Evolutionary conservation across 352 stramenopile species (phyloP).

Genomic region (Globisporangium okanoganense): DNA sequence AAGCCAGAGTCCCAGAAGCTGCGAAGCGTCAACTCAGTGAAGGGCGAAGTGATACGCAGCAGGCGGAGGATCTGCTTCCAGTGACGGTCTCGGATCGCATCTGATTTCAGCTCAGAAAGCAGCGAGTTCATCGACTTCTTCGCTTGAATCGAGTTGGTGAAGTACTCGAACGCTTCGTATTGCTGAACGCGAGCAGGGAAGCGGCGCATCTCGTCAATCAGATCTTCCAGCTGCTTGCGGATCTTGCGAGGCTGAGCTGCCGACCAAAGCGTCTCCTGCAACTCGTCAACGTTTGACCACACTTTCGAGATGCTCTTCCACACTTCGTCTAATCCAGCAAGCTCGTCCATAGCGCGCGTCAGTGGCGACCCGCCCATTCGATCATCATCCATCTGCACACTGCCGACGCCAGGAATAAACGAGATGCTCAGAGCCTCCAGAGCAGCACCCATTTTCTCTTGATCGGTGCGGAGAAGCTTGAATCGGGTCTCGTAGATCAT

Average conservation of each 20-base stretch:
- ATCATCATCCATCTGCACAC: conserved; percentile 66
- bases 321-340: conserved; percentile 96
- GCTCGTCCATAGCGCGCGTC: conserved; percentile 85
- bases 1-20: conserved; percentile 97
- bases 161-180: conserved; percentile 97
- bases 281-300: conserved; percentile 81
- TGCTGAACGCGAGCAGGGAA: conserved; percentile 96
- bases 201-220: conserved; percentile 95
- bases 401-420: conserved; percentile 38
- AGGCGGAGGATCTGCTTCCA: conserved; percentile 97
- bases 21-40: conserved; percentile 95
- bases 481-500: conserved; percentile 84
- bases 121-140: conserved; percentile 94
- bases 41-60: conserved; percentile 90
- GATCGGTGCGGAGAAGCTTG: conserved; percentile 85
- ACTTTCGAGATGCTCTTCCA: conserved; percentile 94
- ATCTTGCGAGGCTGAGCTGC: conserved; percentile 94
- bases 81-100: conserved; percentile 98
- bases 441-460: conserved; percentile 93
- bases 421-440: conserved; percentile 95
- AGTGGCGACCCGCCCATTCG: conserved; percentile 69
- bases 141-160: conserved; percentile 91
- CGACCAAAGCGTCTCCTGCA: conserved; percentile 95
- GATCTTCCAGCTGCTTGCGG: conserved; percentile 94
- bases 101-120: conserved; percentile 97